Base-by-base conservation (phyloP, 2,329 filamentous ascomycete genomes). In the Cladosporium colombiae region DNA sequence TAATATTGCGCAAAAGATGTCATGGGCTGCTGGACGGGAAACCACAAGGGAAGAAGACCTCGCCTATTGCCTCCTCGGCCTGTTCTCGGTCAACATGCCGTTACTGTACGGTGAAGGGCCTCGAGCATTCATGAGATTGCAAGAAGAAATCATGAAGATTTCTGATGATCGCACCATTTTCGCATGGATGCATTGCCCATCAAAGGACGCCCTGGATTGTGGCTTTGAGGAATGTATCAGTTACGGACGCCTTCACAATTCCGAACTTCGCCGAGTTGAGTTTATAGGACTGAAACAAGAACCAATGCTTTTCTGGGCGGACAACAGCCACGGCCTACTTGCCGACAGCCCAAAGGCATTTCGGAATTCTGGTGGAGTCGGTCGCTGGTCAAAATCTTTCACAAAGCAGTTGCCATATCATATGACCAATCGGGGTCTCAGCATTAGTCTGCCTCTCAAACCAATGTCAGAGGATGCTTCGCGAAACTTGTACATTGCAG, bases 121-220 rank as follows among this genome's bases (percentile, higher is more conserved):
- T 13, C 46, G 40, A 14, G 68, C 69, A 3, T 71, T 71, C 62
- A 33, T 40, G n/a, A 61, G 71, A 10, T 40, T 73, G 7, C 70
- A 72, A 55, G 70, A 73, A 40, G 65, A 63, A 16, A 59, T 72
- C 14, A 50, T 72, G 5, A 64, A 55, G 7, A 27, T 37, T 3
- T 67, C 67, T 1, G 64, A 68, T 14, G 71, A 72, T 50, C 69
- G 68, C 21, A 68, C 68, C 16, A 68, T 71, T 27, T 68, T 71
- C 52, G 52, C 52, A 3, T 55, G 52, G 52, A 31, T 5, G 46
- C 35, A 40, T 40, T 4, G 7, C 2, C 33, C 33, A 35, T 6
- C 33, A 5, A 11, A 35, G 14, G 11, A 35, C 33, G 11, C 11
- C 5, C 33, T 14, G 16, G 33, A 35, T 14, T 16, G 14, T 16